Conservation (phyloP, 1,284 basidiomycete genomes). For the Pseudozyma sp. region DNA sequence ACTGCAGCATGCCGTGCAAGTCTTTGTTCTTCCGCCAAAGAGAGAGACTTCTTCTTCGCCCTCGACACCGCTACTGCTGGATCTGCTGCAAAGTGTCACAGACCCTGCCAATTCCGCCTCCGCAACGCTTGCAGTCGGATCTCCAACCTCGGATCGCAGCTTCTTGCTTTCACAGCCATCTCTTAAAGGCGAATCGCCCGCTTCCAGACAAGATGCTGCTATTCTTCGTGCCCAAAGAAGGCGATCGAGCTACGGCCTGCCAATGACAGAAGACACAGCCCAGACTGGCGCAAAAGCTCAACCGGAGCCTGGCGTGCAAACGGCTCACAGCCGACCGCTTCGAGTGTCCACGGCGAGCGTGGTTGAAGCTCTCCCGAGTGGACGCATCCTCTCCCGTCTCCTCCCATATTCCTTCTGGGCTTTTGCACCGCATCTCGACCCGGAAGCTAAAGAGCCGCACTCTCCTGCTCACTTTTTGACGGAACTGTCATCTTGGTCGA, state of each 20-base stretch:
- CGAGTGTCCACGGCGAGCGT: conserved; percentile 37
- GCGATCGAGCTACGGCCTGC: conserved; percentile 37
- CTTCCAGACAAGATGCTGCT: conserved; percentile 26
- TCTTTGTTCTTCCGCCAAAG: conserved; percentile 26
- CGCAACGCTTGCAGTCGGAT: conserved; percentile 4
- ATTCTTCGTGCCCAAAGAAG: conserved; percentile 26
- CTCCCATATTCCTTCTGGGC: conserved; percentile 26
- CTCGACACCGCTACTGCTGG: conserved; percentile 14
- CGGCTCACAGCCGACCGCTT: conserved; percentile 1
- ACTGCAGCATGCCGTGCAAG: conserved; percentile 38
- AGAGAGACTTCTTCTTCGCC: neutral
- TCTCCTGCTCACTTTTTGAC: neutral
- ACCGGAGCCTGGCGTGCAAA: neutral
- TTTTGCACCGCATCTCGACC: conserved; percentile 32
- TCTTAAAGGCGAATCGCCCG: neutral
- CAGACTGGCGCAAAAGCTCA: neutral
- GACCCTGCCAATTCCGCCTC: conserved; percentile 15
- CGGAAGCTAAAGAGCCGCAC: neutral
- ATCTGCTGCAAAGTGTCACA: conserved; percentile 23
- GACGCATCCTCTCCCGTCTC: conserved; percentile 36
- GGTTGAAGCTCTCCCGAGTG: conserved; percentile 34
- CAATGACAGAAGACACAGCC: neutral
- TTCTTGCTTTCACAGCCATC: conserved; percentile 12
- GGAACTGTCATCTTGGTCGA: conserved; percentile 28
- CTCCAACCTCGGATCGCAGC: conserved; percentile 22